Percentiles rank a stretch among this genome's conserved stretches.
Evolutionary conservation across 2,329 filamentous ascomycete species (phyloP).

Genomic region (Corniculantispora saksenae): DNA sequence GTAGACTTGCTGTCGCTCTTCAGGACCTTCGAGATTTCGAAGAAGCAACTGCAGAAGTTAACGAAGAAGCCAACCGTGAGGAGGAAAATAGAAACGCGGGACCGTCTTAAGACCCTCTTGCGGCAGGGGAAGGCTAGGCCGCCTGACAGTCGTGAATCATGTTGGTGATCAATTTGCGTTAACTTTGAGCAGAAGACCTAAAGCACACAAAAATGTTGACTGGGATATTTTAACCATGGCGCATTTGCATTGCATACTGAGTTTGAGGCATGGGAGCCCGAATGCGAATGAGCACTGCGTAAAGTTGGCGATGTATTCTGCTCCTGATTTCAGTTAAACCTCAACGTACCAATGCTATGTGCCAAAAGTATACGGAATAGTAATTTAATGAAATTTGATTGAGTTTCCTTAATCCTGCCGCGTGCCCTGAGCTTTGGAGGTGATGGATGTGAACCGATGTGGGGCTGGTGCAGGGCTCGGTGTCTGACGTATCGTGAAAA

Average conservation of each 20-base stretch:
- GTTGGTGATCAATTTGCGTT: no score
- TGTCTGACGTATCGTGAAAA: not conserved
- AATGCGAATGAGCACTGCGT: not conserved
- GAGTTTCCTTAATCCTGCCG: not conserved
- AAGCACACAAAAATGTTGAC: no score
- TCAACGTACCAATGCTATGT: not conserved
- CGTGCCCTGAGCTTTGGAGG: not conserved
- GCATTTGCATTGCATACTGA: not conserved
- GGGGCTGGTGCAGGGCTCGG: not conserved
- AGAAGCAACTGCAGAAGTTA: constrained; percentile 7
- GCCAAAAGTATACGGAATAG: not conserved
- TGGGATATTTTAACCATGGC: no score
- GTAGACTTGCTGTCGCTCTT: constrained; percentile 3
- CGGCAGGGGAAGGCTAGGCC: no score
- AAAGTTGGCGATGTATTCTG: not conserved
- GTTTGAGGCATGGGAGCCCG: not conserved
- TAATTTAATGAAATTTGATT: not conserved
- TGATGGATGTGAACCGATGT: not conserved
- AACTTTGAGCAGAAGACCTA: no score
- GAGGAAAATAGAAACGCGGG: not conserved
- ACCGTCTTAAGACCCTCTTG: not conserved
- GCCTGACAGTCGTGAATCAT: no score
- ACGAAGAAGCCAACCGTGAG: not conserved
- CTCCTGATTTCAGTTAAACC: not conserved
- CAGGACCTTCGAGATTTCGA: constrained; percentile 18